A percentile compares a stretch with the other conserved stretches of the same genome.
Conservation (phyloP, 192 early-diverging fungal genomes). For the Coemansia sp. region DNA sequence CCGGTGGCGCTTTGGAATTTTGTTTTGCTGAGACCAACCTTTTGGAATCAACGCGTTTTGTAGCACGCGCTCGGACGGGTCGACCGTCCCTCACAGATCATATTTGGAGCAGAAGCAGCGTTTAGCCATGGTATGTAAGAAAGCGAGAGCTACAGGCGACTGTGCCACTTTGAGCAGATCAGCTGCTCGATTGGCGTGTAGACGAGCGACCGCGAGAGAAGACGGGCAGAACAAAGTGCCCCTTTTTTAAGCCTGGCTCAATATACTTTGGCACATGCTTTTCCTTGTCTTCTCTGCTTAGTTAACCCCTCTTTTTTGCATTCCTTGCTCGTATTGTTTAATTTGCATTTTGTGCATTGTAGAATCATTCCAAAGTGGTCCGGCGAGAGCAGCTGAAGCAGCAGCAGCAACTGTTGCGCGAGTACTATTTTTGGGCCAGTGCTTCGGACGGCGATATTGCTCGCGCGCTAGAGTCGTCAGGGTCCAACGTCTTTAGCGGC, state of each 20-base stretch:
- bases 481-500: background rate
- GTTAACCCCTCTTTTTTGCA: background rate
- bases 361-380: conserved; percentile 1
- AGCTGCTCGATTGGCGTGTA: too few relatives aligned
- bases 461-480: conserved; percentile 5
- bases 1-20: background rate
- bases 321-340: background rate
- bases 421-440: conserved; percentile 36
- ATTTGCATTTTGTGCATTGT: conserved; percentile 6
- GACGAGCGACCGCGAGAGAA: background rate
- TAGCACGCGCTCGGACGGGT: conserved; percentile 1
- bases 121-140: background rate
- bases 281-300: background rate
- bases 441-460: conserved; percentile 17
- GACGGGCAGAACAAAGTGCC: too few relatives aligned
- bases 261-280: background rate
- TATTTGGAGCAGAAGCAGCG: background rate
- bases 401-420: conserved; percentile 20
- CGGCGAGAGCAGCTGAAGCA: conserved; percentile 20
- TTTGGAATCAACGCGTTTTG: background rate
- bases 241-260: background rate
- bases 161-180: background rate
- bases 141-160: background rate
- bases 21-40: background rate
- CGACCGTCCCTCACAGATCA: background rate